Percentiles rank a stretch among this genome's conserved stretches.
Conservation (phyloP, 495 filamentous ascomycete species). For the Penicillium pulvis region DNA sequence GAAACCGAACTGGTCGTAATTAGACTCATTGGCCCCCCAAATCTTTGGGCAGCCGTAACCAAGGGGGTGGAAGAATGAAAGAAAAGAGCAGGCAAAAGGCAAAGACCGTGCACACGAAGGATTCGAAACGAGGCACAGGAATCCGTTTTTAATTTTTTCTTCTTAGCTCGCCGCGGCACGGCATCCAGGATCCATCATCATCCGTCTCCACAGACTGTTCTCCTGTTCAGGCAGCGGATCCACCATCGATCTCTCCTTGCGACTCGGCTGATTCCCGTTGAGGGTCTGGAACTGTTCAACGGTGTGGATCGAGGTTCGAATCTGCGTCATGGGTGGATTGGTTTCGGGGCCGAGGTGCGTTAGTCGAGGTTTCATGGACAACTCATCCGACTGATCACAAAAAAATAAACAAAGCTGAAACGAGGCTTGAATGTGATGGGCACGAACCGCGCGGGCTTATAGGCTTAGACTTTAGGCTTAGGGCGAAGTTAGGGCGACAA, state of each 20-base stretch:
- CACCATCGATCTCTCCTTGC: neutral
- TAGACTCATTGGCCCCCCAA: neutral
- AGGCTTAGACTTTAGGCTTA: neutral
- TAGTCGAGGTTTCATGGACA: neutral
- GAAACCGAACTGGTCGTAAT: neutral
- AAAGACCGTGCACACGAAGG: constrained; percentile 1
- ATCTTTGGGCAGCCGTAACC: neutral
- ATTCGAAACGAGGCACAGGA: neutral
- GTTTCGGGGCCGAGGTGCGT: neutral
- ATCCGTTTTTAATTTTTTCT: neutral
- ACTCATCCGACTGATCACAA: neutral
- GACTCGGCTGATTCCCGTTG: neutral
- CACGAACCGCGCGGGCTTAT: neutral
- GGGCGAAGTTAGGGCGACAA: neutral
- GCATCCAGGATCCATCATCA: neutral
- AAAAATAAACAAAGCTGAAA: neutral
- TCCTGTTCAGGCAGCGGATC: neutral
- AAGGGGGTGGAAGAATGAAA: neutral
- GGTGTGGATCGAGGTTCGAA: constrained; percentile 1
- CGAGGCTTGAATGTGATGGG: neutral
- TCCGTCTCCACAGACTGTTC: neutral
- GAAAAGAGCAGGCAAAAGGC: neutral
- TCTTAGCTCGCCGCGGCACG: neutral
- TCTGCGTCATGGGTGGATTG: neutral
- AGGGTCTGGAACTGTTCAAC: neutral